Evolutionary conservation across 805 yeast species (phyloP), one percentile per base, ranked within the genome.

Genomic region (Blastobotrys terrestris): DNA sequence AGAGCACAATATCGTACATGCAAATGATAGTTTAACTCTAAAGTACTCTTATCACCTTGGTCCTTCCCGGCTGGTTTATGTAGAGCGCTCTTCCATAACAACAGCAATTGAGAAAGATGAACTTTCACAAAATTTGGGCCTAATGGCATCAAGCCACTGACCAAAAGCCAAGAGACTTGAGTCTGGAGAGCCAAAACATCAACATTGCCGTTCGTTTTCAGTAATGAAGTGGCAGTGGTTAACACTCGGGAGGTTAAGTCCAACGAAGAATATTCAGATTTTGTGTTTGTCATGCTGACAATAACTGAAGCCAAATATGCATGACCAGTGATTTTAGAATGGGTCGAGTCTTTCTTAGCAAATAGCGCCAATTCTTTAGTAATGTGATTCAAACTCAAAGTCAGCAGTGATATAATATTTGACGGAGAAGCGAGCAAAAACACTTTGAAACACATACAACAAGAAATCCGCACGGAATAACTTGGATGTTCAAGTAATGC

Each of bases 131-230:
- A 77, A 20, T 72, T 68, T 14, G 76, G 75, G 39, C 84, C 85
- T 0, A 79, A 77, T 48, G 81, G 77, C 74, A 85, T 78, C 2
- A 85, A 65, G 2, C 92, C 92, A 55, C 75, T 72, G 19, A 86
- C 61, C 20, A 84, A 60, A 14, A 79, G 74, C 92, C 94, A 86
- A 42, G 76, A 87, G 67, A 44, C 77, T 64, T 47, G 77, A 48
- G 40, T 72, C 62, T 59, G 74, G 64, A 58, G 68, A 62, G 64
- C 70, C 63, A 55, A 72, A 51, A 44, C 67, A 44, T 7, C 58
- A 21, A 63, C 63, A 51, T 56, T 63, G 31, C 58, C 63, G 16
- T 57, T 63, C 18, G 58, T 47, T 54, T 75, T 76, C n/a, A 77
- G 62, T 39, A 75, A 67, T 31, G 76, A 67, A 13, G 75, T 70